phyloP scores from a whole-genome alignment of 257 asterid species.

The Orobanche coerulescens region DNA sequence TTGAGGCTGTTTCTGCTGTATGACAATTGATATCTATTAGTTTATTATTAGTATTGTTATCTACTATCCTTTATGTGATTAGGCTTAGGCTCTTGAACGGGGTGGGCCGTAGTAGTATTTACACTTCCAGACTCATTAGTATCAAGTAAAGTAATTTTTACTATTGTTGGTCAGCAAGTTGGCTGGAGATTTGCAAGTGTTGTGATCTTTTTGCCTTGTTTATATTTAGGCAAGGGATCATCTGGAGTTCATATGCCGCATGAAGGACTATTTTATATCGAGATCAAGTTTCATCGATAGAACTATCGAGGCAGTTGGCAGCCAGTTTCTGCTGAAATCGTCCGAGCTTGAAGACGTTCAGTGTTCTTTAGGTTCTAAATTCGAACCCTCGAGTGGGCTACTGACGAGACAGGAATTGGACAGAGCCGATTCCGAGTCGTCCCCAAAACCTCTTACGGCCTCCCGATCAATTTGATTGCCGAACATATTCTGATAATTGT shows the following conservation, averaged over 20 bases:
- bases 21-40: too few species aligned
- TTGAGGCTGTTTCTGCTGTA: too few species aligned
- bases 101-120: too few species aligned
- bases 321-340: conserved; percentile 36
- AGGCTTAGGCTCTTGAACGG: too few species aligned
- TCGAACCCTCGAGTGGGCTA: conserved; percentile 49
- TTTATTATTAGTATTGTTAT: too few species aligned
- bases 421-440: conserved; percentile 28
- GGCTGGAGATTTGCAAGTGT: background rate
- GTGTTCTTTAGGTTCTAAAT: conserved; percentile 24
- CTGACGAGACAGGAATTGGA: conserved; percentile 42
- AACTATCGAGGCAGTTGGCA: conserved; percentile 45
- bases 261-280: conserved; percentile 58
- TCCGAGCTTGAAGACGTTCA: conserved; percentile 28
- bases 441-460: conserved; percentile 14
- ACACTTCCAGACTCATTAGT: too few species aligned
- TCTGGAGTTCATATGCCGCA: conserved; percentile 67
- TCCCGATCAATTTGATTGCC: conserved; percentile 16
- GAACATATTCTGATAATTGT: background rate
- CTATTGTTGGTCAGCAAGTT: too few species aligned
- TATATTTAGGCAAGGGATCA: conserved; percentile 58
- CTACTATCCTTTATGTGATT: too few species aligned
- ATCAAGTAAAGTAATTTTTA: too few species aligned
- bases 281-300: conserved; percentile 44
- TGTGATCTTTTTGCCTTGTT: conserved; percentile 3